A percentile compares a stretch with the other conserved stretches of the same genome.
Evolutionary conservation across 257 asterid genomes (phyloP).

Genomic region (Solanum chiquidenum): DNA sequence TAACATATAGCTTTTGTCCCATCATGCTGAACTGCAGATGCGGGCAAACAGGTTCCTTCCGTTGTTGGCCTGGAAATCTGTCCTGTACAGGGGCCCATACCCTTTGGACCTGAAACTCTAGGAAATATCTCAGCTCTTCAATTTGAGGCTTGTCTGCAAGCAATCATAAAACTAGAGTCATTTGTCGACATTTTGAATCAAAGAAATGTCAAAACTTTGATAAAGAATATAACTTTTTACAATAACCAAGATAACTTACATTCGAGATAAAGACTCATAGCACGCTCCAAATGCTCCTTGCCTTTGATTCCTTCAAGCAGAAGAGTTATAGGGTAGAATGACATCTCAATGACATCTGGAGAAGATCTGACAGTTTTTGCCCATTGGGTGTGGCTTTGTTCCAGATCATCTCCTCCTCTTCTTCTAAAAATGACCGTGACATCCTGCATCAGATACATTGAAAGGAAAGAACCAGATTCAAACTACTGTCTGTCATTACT

Average conservation of each 20-base stretch:
- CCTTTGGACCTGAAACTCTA: conserved; percentile 6
- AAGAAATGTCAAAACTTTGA: background rate
- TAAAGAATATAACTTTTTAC: background rate
- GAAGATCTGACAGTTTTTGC: conserved; percentile 62
- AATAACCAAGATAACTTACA: conserved; percentile 24
- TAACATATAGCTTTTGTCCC: conserved; percentile 78
- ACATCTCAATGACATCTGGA: conserved; percentile 86
- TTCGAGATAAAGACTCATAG: conserved; percentile 66
- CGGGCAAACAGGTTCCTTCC: conserved; percentile 87
- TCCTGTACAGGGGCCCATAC: background rate
- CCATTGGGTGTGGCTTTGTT: conserved; percentile 74
- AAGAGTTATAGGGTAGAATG: conserved; percentile 53
- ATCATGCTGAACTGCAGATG: conserved; percentile 82
- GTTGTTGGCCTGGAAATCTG: conserved; percentile 47
- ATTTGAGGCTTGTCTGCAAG: conserved; percentile 35
- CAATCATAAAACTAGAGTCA: background rate
- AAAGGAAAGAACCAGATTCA: background rate
- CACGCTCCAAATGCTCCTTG: conserved; percentile 61
- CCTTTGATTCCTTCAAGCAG: conserved; percentile 71
- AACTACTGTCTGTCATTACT: background rate
- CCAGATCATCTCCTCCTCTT: conserved; percentile 91
- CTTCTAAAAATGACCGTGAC: conserved; percentile 75
- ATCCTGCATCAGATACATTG: conserved; percentile 41
- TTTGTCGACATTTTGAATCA: background rate
- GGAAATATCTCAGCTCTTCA: conserved; percentile 7